Percentiles rank a stretch among this genome's conserved stretches.
Conservation (phyloP, 164 flowering plant genomes). For the Chloranthus sessilifolius region DNA sequence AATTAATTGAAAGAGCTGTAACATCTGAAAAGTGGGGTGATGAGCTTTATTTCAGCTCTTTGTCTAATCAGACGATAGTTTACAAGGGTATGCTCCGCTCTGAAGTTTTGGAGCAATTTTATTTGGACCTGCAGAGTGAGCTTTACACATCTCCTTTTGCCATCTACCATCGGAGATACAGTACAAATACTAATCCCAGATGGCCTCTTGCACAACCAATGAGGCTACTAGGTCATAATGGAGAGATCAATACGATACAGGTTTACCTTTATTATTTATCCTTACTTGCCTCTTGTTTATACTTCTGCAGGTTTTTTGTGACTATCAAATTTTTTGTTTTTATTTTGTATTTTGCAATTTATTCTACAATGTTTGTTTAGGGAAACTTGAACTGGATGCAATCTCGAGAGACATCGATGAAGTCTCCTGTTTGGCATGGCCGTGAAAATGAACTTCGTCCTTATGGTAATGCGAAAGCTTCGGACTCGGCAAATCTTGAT, state of each 20-base stretch:
- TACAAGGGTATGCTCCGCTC: conserved; percentile 99
- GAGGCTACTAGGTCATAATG: conserved; percentile 99
- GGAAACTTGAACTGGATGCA: conserved; percentile 99
- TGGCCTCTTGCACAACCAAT: conserved; percentile 99
- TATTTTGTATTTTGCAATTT: not conserved
- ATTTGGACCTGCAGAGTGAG: conserved; percentile 78
- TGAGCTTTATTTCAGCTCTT: conserved; percentile 91
- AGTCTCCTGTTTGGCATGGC: conserved; percentile 93
- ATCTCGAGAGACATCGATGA: conserved; percentile 84
- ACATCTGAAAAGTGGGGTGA: conserved; percentile 69
- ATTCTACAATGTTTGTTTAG: conserved; percentile 29
- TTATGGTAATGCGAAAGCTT: conserved; percentile 88
- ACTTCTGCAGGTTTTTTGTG: not conserved
- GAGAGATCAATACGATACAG: conserved; percentile 99
- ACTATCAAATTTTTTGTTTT: not conserved
- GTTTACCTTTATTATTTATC: conserved; percentile 25
- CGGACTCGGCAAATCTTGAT: conserved; percentile 98
- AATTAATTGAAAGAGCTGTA: conserved; percentile 71
- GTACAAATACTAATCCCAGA: conserved; percentile 97
- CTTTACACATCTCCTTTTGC: conserved; percentile 87
- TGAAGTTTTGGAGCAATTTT: conserved; percentile 87
- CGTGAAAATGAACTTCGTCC: conserved; percentile 99
- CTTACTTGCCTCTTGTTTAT: not conserved
- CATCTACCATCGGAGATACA: conserved; percentile 92
- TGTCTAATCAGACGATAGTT: conserved; percentile 92